Conservation (phyloP, 306 rosid genomes). For the Astragalus membranaceus region DNA sequence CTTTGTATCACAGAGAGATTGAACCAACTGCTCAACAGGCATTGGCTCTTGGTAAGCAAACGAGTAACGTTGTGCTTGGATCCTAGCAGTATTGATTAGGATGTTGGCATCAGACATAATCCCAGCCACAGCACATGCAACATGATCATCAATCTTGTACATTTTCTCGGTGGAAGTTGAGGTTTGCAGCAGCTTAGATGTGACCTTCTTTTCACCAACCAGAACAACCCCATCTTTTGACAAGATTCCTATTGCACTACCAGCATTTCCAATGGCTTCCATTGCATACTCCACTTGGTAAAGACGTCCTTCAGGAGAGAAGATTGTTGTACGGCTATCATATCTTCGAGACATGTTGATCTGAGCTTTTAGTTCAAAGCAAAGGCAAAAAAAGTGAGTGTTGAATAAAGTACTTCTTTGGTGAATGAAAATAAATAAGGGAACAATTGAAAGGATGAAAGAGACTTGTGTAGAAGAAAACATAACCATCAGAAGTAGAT, state of each 20-base stretch:
- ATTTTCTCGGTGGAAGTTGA: conserved; percentile 47
- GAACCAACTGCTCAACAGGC: conserved; percentile 52
- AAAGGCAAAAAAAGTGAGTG: background rate
- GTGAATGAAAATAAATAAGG: background rate
- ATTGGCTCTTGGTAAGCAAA: conserved; percentile 44
- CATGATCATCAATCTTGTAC: conserved; percentile 52
- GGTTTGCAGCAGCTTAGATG: conserved; percentile 49
- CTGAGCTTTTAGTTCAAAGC: conserved; percentile 6
- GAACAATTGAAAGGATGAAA: background rate
- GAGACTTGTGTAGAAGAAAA: background rate
- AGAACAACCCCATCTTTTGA: conserved; percentile 46
- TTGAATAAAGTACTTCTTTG: conserved; percentile 4
- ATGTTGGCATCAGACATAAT: conserved; percentile 52
- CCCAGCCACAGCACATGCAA: conserved; percentile 49
- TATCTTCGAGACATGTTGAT: conserved; percentile 44
- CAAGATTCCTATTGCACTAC: conserved; percentile 47
- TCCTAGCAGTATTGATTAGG: conserved; percentile 43
- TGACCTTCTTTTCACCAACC: conserved; percentile 48
- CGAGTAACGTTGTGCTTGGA: conserved; percentile 49
- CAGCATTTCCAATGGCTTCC: conserved; percentile 54
- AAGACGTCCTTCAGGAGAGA: conserved; percentile 48
- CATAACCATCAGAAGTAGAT: background rate
- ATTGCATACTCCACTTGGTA: conserved; percentile 53
- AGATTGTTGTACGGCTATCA: conserved; percentile 52
- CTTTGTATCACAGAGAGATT: conserved; percentile 48